phyloP scores from a whole-genome alignment of 225 moss, liverwort and hornwort genomes.

The Pseudisothecium myosuroides region DNA sequence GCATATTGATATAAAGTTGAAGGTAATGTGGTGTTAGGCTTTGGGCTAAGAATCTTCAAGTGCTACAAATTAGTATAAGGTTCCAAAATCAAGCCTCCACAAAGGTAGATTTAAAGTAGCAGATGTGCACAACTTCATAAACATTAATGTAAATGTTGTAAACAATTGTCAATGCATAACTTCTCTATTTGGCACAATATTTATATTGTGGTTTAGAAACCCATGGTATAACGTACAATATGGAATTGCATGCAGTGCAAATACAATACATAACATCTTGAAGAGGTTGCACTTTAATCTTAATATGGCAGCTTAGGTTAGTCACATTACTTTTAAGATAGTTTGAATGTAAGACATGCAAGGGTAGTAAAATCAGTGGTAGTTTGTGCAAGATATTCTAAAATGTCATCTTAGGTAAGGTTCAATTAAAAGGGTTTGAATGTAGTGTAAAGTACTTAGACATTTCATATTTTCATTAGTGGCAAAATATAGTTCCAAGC shows the following conservation, averaged over 20 bases:
- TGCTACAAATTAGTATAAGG: background rate
- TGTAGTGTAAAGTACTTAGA: background rate
- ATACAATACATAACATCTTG: background rate
- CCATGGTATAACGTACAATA: rapidly evolving
- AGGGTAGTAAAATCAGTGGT: background rate
- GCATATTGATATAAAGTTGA: background rate
- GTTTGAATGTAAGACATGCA: background rate
- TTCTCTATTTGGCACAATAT: background rate
- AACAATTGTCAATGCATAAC: background rate
- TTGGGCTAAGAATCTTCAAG: background rate
- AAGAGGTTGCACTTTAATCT: no score
- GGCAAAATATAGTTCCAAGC: background rate
- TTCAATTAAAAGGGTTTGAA: background rate
- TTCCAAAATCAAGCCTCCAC: background rate
- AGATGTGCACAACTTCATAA: background rate
- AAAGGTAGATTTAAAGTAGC: background rate
- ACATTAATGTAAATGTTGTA: background rate
- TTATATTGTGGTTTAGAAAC: background rate
- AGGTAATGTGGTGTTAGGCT: background rate
- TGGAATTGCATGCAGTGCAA: background rate
- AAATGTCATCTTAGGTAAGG: background rate
- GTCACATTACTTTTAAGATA: background rate
- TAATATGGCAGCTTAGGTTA: background rate
- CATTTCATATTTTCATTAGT: background rate
- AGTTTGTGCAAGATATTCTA: background rate